phyloP scores from a whole-genome alignment of 2,329 filamentous ascomycete genomes.

The Ilyonectria mors-panacis region DNA sequence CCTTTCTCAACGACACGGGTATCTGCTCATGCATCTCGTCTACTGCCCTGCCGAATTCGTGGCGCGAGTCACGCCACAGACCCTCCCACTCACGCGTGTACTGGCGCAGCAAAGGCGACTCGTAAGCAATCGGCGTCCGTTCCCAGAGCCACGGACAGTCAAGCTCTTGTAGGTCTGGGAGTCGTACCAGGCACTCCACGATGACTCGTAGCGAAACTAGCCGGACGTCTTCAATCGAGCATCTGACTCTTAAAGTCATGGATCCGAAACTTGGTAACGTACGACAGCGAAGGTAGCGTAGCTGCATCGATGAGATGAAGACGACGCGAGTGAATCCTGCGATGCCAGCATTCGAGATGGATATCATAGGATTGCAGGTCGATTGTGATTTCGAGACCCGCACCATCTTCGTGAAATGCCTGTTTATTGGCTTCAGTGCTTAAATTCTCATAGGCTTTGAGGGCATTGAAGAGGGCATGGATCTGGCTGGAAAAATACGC shows the following conservation, averaged over 20 bases:
- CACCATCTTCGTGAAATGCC: background rate
- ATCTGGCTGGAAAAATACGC: constrained; percentile 11
- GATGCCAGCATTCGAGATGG: constrained; percentile 7
- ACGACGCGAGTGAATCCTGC: background rate
- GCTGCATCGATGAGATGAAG: constrained; percentile 1
- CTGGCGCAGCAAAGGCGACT: background rate
- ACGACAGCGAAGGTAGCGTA: background rate
- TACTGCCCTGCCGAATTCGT: constrained; percentile 13
- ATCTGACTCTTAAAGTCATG: background rate
- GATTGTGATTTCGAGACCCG: background rate
- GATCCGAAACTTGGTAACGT: background rate
- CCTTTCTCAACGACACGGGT: constrained; percentile 1
- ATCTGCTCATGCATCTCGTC: constrained; percentile 9
- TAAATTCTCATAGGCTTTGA: constrained; percentile 9
- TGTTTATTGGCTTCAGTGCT: background rate
- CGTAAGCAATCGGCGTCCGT: background rate
- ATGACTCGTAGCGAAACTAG: constrained; percentile 1
- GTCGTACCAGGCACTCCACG: background rate
- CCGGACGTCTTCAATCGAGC: background rate
- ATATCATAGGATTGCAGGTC: constrained; percentile 4
- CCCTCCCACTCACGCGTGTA: constrained; percentile 16
- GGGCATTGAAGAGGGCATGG: constrained; percentile 12
- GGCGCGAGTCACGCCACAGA: constrained; percentile 20
- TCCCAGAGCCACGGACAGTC: constrained; percentile 14
- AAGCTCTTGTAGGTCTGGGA: constrained; percentile 16